Evolutionary conservation across 139 green algal genomes (phyloP).

Genomic region (Eudorina sp.): DNA sequence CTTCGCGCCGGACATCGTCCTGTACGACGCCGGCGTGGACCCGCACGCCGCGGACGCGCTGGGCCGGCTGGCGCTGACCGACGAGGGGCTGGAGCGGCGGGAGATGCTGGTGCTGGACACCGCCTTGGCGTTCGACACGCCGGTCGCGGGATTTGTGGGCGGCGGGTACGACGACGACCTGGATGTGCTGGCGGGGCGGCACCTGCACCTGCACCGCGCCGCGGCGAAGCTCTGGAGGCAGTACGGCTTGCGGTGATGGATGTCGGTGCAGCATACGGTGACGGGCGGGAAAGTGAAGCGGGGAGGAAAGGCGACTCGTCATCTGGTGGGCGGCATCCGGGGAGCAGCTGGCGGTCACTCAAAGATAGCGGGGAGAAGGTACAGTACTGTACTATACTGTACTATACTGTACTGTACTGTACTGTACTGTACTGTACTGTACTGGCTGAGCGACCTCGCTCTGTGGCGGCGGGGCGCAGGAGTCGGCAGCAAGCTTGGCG

Average conservation of each 20-base stretch:
- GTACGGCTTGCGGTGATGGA: conserved; percentile 41
- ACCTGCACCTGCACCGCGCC: conserved; percentile 77
- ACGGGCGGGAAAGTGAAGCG: too few relatives aligned
- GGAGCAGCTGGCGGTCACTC: too few relatives aligned
- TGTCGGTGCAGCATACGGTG: too few relatives aligned
- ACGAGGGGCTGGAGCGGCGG: conserved; percentile 78
- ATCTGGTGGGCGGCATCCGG: too few relatives aligned
- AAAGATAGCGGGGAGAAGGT: too few relatives aligned
- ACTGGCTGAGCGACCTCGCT: too few relatives aligned
- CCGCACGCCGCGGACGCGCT: conserved; percentile 80
- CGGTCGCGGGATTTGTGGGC: conserved; percentile 75
- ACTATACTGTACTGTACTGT: too few relatives aligned
- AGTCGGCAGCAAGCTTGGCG: too few relatives aligned
- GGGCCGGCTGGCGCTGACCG: conserved; percentile 74
- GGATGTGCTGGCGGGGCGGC: conserved; percentile 74
- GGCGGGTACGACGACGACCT: conserved; percentile 83
- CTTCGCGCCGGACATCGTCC: conserved; percentile 84
- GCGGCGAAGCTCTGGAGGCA: conserved; percentile 74
- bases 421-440: too few relatives aligned
- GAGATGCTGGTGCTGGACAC: conserved; percentile 90
- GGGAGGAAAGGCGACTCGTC: too few relatives aligned
- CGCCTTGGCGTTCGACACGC: conserved; percentile 74
- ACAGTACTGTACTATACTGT: too few relatives aligned
- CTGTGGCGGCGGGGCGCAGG: too few relatives aligned
- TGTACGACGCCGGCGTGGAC: conserved; percentile 93